These are phyloP conservation scores for Calonectria honghensis DNA, from an alignment of 2,329 filamentous ascomycete genomes.

Conservation along the genomic window DNA sequence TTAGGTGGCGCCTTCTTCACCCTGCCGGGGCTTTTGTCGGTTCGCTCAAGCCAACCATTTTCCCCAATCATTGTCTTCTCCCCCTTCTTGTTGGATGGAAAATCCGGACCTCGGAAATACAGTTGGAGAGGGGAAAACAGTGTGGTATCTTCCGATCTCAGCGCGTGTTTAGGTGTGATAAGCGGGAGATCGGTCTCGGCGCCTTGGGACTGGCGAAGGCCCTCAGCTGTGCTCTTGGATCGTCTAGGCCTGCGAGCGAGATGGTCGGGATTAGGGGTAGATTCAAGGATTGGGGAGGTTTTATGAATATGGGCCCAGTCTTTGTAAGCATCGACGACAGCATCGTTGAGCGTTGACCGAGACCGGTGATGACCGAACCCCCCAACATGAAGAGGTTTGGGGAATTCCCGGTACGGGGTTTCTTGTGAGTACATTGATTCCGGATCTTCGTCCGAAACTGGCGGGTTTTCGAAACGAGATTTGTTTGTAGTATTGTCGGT, in stretches of 20 bases:
- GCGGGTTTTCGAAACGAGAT: conserved; percentile 34
- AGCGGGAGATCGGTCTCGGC: conserved; percentile 40
- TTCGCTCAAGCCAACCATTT: conserved; percentile 74
- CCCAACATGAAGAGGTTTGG: conserved; percentile 48
- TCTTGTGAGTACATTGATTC: conserved; percentile 54
- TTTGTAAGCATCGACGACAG: conserved; percentile 50
- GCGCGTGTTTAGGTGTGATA: conserved; percentile 28
- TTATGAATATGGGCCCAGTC: conserved; percentile 53
- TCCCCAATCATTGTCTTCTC: conserved; percentile 73
- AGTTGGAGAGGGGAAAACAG: conserved; percentile 66
- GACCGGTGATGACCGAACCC: conserved; percentile 44
- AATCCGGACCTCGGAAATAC: conserved; percentile 64
- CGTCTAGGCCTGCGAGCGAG: conserved; percentile 50
- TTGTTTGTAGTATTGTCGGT: conserved; percentile 30
- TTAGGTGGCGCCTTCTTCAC: conserved; percentile 58
- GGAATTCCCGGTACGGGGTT: conserved; percentile 41
- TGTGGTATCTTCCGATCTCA: conserved; percentile 46
- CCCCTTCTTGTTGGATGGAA: conserved; percentile 62
- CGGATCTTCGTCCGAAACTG: conserved; percentile 43
- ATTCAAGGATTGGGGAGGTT: conserved; percentile 46
- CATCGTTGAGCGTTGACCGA: conserved; percentile 47
- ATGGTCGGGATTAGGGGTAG: conserved; percentile 39
- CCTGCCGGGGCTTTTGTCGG: conserved; percentile 51
- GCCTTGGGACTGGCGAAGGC: conserved; percentile 41
- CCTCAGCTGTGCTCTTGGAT: conserved; percentile 57